A percentile compares a stretch with the other conserved stretches of the same genome.
phyloP scores from a whole-genome alignment of 2,329 filamentous ascomycete genomes.

The Diaporthe helianthi region DNA sequence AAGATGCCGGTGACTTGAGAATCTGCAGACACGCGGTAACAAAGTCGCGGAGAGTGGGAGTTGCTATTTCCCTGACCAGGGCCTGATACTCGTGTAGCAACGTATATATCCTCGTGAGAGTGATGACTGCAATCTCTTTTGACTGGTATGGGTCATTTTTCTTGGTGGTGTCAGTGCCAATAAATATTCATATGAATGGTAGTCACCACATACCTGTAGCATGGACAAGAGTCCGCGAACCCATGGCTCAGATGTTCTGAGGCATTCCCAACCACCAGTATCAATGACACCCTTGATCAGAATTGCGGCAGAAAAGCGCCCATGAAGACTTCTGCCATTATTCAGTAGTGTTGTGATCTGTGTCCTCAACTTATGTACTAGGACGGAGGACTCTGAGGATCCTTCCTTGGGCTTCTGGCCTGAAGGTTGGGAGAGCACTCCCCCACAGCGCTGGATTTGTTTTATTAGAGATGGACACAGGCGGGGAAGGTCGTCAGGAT shows the following conservation, averaged over 20 bases:
- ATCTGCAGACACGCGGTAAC: slow-evolving; percentile 76
- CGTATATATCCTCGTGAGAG: slow-evolving; percentile 82
- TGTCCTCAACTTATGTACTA: slow-evolving; percentile 83
- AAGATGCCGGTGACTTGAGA: slow-evolving; percentile 53
- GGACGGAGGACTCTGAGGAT: slow-evolving; percentile 68
- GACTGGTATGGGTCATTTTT: slow-evolving; percentile 79
- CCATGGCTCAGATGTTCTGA: slow-evolving; percentile 78
- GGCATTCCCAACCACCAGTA: slow-evolving; percentile 81
- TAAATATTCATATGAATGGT: not conserved
- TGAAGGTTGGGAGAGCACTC: slow-evolving; percentile 68
- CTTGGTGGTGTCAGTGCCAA: slow-evolving; percentile 48
- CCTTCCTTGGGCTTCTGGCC: slow-evolving; percentile 67
- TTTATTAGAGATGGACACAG: slow-evolving; percentile 73
- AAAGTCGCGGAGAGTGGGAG: slow-evolving; percentile 78
- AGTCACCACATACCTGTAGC: slow-evolving; percentile 62
- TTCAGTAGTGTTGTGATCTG: slow-evolving; percentile 79
- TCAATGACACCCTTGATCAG: slow-evolving; percentile 84
- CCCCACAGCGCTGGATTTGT: slow-evolving; percentile 63
- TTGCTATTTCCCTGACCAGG: slow-evolving; percentile 85
- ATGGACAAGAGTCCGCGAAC: slow-evolving; percentile 77
- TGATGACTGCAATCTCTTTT: slow-evolving; percentile 79
- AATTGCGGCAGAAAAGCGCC: slow-evolving; percentile 78
- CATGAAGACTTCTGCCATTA: slow-evolving; percentile 73
- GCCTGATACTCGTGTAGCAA: slow-evolving; percentile 84
- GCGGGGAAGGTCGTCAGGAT: slow-evolving; percentile 75